Evolutionary conservation across 2,329 filamentous ascomycete species (phyloP).

Genomic region (Blastomyces gilchristii): DNA sequence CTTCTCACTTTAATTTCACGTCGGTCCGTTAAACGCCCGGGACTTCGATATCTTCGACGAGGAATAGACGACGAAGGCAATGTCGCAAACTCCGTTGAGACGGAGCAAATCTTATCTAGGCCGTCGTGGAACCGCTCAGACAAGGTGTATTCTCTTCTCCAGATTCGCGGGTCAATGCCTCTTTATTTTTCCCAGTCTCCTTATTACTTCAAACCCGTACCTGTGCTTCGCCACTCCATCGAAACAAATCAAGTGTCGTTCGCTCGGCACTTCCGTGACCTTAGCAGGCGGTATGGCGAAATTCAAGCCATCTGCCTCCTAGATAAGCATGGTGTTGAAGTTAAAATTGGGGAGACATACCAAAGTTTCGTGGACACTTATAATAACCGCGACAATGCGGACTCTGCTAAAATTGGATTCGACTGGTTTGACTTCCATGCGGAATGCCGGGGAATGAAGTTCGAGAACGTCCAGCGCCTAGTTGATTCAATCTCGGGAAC

Average conservation of each 20-base stretch:
- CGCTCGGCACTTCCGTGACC: conserved; percentile 62
- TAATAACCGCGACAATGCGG: conserved; percentile 51
- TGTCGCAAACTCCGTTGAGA: conserved; percentile 85
- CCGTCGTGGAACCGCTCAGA: conserved; percentile 51
- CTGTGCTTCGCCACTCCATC: conserved; percentile 68
- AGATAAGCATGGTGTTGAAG: conserved; percentile 77
- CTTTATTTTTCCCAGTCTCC: conserved; percentile 92
- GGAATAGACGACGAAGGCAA: conserved; percentile 85
- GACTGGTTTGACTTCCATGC: conserved; percentile 98
- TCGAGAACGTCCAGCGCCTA: conserved; percentile 81
- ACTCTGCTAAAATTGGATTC: conserved; percentile 51
- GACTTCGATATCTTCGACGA: conserved; percentile 77
- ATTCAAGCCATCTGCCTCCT: conserved; percentile 76
- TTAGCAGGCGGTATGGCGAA: conserved; percentile 60
- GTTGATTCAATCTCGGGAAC: conserved; percentile 58
- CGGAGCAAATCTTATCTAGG: conserved; percentile 80
- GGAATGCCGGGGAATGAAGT: conserved; percentile 91
- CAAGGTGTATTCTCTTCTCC: conserved; percentile 72
- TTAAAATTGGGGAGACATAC: conserved; percentile 67
- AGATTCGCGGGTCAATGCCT: conserved; percentile 83
- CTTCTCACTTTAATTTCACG: conserved; percentile 87
- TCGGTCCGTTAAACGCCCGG: conserved; percentile 73
- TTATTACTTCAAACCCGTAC: conserved; percentile 82
- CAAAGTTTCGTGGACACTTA: conserved; percentile 56
- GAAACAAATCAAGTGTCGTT: conserved; percentile 71